Percentiles rank a stretch among this genome's conserved stretches.
Evolutionary conservation across 139 green algal species (phyloP).

Genomic region (Micromonas commoda): DNA sequence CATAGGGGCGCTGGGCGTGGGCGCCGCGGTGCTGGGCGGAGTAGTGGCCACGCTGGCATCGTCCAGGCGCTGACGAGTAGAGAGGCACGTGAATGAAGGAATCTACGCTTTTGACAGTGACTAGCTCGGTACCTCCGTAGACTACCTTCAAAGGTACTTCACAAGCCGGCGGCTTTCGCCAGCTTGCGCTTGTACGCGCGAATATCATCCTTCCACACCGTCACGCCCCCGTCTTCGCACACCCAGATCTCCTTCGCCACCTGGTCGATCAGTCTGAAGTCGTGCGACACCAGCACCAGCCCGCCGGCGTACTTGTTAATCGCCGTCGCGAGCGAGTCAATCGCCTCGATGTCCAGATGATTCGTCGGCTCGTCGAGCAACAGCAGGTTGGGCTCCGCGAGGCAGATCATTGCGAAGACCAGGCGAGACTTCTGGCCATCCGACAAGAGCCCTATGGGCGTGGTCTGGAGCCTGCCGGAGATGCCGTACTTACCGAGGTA

Average conservation of each 20-base stretch:
- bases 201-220: slow-evolving; percentile 75
- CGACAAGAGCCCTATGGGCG: slow-evolving; percentile 68
- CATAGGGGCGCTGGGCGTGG: background rate
- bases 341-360: slow-evolving; percentile 92
- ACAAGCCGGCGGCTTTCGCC: background rate
- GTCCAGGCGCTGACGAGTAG: background rate
- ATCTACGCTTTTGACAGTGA: background rate
- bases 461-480: slow-evolving; percentile 59
- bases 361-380: slow-evolving; percentile 65
- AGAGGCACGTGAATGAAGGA: background rate
- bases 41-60: background rate
- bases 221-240: slow-evolving; percentile 61
- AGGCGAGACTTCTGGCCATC: slow-evolving; percentile 84
- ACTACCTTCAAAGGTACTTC: no score
- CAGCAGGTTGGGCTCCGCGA: slow-evolving; percentile 80
- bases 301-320: slow-evolving; percentile 78
- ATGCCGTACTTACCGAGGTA: slow-evolving; percentile 67
- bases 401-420: slow-evolving; percentile 84
- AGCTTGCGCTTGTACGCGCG: slow-evolving; percentile 62
- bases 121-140: no score
- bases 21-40: background rate
- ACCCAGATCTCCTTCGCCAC: slow-evolving; percentile 90
- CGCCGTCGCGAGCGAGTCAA: slow-evolving; percentile 82
- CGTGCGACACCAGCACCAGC: slow-evolving; percentile 45
- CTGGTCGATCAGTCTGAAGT: slow-evolving; percentile 53